These are phyloP conservation scores for Cystofilobasidium capitatum DNA, from an alignment of 768 basidiomycete species.

Conservation along the genomic window DNA sequence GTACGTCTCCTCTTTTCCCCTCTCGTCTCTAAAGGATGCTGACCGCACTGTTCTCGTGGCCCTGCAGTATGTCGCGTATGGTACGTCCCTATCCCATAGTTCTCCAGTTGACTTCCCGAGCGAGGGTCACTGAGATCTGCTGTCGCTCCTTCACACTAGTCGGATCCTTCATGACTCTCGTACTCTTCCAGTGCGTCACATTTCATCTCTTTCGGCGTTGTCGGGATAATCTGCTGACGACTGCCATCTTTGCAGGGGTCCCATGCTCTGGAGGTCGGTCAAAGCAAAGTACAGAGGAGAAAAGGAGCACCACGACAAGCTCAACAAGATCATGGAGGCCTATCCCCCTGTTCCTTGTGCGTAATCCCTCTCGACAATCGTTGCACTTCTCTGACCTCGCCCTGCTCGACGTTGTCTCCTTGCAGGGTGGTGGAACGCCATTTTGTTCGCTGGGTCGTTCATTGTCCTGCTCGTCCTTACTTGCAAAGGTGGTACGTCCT, in stretches of 20 bases:
- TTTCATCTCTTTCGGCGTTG: background rate
- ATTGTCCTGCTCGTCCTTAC: background rate
- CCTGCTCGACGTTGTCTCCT: no score
- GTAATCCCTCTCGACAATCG: background rate
- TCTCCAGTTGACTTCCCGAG: background rate
- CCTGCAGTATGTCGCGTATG: background rate
- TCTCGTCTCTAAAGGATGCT: no score
- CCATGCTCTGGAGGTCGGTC: background rate
- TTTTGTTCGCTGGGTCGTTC: background rate
- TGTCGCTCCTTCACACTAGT: background rate
- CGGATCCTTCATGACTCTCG: background rate
- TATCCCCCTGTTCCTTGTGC: background rate
- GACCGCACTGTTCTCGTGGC: no score
- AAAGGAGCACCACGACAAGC: background rate
- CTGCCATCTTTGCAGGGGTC: background rate
- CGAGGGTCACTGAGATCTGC: no score
- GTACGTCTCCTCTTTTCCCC: background rate
- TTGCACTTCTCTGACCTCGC: background rate
- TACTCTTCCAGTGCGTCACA: slow-evolving; percentile 2
- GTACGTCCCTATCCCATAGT: background rate
- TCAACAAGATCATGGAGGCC: background rate
- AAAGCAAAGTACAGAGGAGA: background rate
- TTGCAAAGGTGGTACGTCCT: background rate
- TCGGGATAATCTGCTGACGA: background rate
- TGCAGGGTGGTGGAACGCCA: slow-evolving; percentile 1